Percentiles rank a stretch among this genome's conserved stretches.
Evolutionary conservation across 179 eudicot species (phyloP).

Genomic region (Nepenthes alata): DNA sequence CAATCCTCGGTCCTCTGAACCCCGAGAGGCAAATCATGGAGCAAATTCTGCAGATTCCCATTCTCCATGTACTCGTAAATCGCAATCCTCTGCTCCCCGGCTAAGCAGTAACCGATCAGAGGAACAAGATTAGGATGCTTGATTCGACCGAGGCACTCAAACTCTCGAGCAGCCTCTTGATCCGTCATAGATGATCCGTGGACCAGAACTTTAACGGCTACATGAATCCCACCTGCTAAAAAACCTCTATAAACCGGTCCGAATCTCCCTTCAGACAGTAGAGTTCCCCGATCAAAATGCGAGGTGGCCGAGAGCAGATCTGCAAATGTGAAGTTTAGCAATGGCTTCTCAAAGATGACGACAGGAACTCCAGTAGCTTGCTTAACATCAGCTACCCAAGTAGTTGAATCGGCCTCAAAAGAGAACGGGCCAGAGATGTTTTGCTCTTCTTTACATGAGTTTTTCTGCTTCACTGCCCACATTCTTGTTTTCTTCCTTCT

Average conservation of each 20-base stretch:
- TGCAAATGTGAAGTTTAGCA: conserved; percentile 50
- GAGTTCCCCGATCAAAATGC: conserved; percentile 39
- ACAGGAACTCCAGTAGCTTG: conserved; percentile 43
- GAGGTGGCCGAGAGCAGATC: conserved; percentile 59
- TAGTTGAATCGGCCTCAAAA: conserved; percentile 60
- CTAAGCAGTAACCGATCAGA: conserved; percentile 48
- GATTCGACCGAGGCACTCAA: conserved; percentile 44
- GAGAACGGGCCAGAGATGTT: conserved; percentile 48
- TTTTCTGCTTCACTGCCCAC: conserved; percentile 39
- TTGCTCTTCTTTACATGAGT: conserved; percentile 27
- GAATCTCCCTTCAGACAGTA: conserved; percentile 51
- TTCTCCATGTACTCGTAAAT: conserved; percentile 57
- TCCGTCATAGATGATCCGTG: conserved; percentile 49
- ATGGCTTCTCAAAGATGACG: conserved; percentile 53
- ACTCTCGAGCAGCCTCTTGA: conserved; percentile 51
- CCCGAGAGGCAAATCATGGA: conserved; percentile 50
- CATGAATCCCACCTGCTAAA: conserved; percentile 41
- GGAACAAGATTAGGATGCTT: conserved; percentile 59
- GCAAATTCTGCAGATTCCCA: conserved; percentile 51
- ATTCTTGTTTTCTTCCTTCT: conserved; percentile 29
- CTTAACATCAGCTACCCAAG: conserved; percentile 66
- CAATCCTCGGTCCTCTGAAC: conserved; percentile 40
- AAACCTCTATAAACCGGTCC: conserved; percentile 53
- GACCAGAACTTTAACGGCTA: conserved; percentile 50
- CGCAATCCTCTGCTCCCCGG: conserved; percentile 57